Base-by-base conservation (phyloP, 257 asterid genomes). In the Lantana camara region DNA sequence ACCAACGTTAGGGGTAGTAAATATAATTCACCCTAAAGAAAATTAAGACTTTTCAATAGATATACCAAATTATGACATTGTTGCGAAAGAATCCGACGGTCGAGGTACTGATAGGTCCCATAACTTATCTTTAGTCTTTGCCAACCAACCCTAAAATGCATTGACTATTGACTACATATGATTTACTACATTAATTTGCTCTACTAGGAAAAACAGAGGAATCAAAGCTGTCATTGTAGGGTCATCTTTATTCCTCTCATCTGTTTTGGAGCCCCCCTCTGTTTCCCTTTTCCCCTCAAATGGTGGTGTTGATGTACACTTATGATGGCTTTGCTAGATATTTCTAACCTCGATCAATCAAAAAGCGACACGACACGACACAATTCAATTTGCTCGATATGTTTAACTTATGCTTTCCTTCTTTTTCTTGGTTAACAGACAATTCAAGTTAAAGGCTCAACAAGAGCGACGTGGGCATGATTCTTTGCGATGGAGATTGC, bases 401-500 rank as follows among this genome's bases (percentile, higher is more conserved):
- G n/a, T 47, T n/a, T n/a, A n/a, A 27, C 32, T 27, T 5, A 27
- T 27, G 32, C 5, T 2, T 27, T 27, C 32, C 5, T 5, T 27
- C 32, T 27, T 5, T 27, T 27, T 27, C 32, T 27, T 27, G n/a
- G 32, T 27, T 27, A 8, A 49, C 95, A 90, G 97, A 56, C 90
- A 90, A 70, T 83, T 90, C 76, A 85, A 83, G 75, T 37, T 85
- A 51, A 87, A 87, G 85, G 79, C 38, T 37, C 81, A 66, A 62
- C 81, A 68, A 64, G 70, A 66, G 47, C 64, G 67, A 60, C 71
- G 74, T 64, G 78, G 77, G 5, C 79, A 50, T 0, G 96, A 85
- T 35, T 22, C 75, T n/a, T n/a, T n/a, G 9, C 73, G 83, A 59
- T 90, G 97, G 97, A 76, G 66, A 47, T 67, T 85, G 58, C 90